Evolutionary conservation across 225 moss, liverwort and hornwort genomes (phyloP), one percentile per base, ranked within the genome.

Genomic region (Sphagnum tenellum): DNA sequence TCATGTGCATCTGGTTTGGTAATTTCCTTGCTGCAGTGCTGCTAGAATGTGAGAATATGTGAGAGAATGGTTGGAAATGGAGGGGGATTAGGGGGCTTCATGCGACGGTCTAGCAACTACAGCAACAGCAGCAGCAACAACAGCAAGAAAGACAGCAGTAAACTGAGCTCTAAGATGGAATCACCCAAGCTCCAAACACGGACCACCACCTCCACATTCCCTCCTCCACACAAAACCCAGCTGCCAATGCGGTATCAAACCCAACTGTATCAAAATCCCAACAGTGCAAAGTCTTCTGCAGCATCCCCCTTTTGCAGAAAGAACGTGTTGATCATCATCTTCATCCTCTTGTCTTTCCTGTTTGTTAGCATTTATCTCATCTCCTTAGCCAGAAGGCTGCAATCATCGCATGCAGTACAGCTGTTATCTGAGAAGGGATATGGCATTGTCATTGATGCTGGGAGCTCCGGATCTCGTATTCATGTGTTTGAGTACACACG

Each of bases 61-160:
- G 84, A 87, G 88, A 90, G 85, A 85, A 94, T 94, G 94, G 88
- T 86, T 73, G 72, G 90, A 69, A 88, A 89, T 78, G 90, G 88
- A 58, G 81, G 78, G 82, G 93, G 84, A 74, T 71, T 94, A 84
- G 88, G 89, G 72, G 88, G 90, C 71, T 90, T 88, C 72, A 84
- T 90, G 77, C 93, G 93, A 74, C 78, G 88, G 71, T 81, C 88
- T 55, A 72, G 58, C 60, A 29, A 29, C 29, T 29, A 29, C 29
- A 77, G 76, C 46, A 84, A 64, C 60, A 67, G 72, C 50, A 64
- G 45, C n/a, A 74, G 55, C 12, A 5, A 5, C 9, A 49, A 46
- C 0, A 53, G 45, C 45, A 59, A 44, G 0, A 59, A 56, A n/a
- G 50, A 4, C 60, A 86, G 81, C 48, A 29, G 29, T 29, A 29